Conservation (phyloP, 306 rosid genomes). For the Prunus campanulata region DNA sequence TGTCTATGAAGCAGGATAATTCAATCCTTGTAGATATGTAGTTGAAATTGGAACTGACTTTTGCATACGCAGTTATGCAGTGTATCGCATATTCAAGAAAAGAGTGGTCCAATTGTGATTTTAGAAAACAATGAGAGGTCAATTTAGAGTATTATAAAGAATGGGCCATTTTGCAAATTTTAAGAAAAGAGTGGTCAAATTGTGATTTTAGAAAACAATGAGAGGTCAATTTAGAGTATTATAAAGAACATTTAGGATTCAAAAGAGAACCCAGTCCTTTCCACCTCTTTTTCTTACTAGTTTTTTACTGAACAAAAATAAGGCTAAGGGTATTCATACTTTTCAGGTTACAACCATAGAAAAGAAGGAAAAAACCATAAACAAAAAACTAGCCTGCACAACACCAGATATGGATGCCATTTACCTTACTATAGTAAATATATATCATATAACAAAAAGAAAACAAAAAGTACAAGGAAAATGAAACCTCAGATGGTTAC, state of each 20-base stretch:
- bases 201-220: too few relatives aligned
- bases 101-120: background rate
- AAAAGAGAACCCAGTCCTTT: background rate
- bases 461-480: background rate
- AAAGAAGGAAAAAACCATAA: background rate
- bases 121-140: too few relatives aligned
- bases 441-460: background rate
- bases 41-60: background rate
- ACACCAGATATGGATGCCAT: background rate
- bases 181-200: background rate
- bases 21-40: background rate
- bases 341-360: background rate
- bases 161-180: background rate
- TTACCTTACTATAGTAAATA: background rate
- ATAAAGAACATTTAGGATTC: background rate
- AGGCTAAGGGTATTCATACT: background rate
- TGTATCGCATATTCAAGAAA: too few relatives aligned
- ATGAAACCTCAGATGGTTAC: slow-evolving; percentile 28
- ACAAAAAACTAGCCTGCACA: background rate
- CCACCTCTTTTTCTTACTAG: background rate
- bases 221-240: too few relatives aligned
- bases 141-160: background rate
- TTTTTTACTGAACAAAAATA: background rate
- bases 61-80: too few relatives aligned
- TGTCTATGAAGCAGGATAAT: background rate